A percentile compares a stretch with the other conserved stretches of the same genome.
phyloP scores from a whole-genome alignment of 1,139 yeast genomes.

The Kodamaea suecica region DNA sequence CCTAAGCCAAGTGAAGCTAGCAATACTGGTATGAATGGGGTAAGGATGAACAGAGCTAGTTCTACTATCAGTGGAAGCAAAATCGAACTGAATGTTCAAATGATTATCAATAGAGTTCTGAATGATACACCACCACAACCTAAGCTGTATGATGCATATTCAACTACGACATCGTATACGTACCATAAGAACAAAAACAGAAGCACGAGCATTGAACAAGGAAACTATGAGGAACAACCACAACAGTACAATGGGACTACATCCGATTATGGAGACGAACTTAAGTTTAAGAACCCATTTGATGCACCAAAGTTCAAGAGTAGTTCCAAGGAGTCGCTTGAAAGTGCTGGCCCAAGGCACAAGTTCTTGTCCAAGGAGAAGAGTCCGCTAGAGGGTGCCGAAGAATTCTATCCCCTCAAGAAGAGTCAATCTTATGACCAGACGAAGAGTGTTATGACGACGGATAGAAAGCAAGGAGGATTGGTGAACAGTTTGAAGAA shows the following conservation, averaged over 20 bases:
- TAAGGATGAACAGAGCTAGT: too few relatives aligned
- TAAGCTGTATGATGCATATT: conserved; percentile 6
- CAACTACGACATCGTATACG: conserved; percentile 6
- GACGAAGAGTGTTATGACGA: conserved; percentile 37
- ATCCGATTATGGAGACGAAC: conserved; percentile 9
- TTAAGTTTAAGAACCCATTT: conserved; percentile 9
- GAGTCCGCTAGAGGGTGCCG: conserved; percentile 1
- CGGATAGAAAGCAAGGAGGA: conserved; percentile 17
- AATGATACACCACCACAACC: conserved; percentile 8
- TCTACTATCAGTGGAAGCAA: too few relatives aligned
- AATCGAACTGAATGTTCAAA: too few relatives aligned
- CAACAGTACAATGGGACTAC: conserved; percentile 2
- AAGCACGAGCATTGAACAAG: not conserved
- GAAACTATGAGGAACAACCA: conserved; percentile 1
- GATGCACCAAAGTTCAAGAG: conserved; percentile 5
- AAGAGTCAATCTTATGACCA: conserved; percentile 35
- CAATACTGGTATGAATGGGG: too few relatives aligned
- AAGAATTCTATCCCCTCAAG: conserved; percentile 11
- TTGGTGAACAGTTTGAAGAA: conserved; percentile 15
- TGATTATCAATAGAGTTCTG: too few relatives aligned
- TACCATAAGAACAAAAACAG: conserved; percentile 5
- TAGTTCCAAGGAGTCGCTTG: not conserved
- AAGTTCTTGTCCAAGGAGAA: too few relatives aligned
- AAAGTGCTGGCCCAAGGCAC: conserved; percentile 2
- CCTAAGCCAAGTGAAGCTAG: too few relatives aligned